A percentile compares a stretch with the other conserved stretches of the same genome.
Conservation (phyloP, 768 basidiomycete species). For the Collybia nuda region DNA sequence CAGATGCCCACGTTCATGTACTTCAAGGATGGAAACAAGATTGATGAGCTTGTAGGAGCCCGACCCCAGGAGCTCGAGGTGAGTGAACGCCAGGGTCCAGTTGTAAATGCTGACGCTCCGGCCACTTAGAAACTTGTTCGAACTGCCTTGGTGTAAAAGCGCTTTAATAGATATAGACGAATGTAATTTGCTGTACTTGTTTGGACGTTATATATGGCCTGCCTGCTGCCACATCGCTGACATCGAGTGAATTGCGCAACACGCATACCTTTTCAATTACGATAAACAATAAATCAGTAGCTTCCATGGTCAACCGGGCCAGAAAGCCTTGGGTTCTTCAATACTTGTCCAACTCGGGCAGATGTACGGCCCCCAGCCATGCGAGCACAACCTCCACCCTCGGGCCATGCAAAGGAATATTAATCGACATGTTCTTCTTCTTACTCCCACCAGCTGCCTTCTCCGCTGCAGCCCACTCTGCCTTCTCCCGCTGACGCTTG, state of each 20-base stretch:
- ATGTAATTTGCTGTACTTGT: too few species aligned
- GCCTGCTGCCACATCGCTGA: too few species aligned
- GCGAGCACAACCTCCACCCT: constrained; percentile 84
- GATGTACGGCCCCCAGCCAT: constrained; percentile 80
- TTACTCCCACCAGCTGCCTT: constrained; percentile 42
- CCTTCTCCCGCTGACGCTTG: constrained; percentile 60
- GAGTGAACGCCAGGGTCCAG: neutral
- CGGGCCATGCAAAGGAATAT: constrained; percentile 83
- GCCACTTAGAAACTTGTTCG: too few species aligned
- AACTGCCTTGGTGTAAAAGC: too few species aligned
- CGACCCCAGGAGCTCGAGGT: constrained; percentile 28
- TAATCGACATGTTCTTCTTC: constrained; percentile 68
- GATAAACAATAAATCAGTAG: too few species aligned
- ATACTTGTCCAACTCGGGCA: constrained; percentile 64
- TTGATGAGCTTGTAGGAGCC: constrained; percentile 38
- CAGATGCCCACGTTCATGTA: constrained; percentile 38
- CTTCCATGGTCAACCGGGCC: too few species aligned
- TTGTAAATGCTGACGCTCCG: neutral
- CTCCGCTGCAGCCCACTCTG: constrained; percentile 50
- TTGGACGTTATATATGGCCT: too few species aligned
- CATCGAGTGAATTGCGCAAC: too few species aligned
- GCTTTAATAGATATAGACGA: too few species aligned
- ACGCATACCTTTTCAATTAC: too few species aligned
- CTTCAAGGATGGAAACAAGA: constrained; percentile 25
- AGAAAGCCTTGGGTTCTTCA: neutral